Percentiles rank a stretch among this genome's conserved stretches.
Evolutionary conservation across 495 filamentous ascomycete genomes (phyloP).

Genomic region (Penicillium canariense): DNA sequence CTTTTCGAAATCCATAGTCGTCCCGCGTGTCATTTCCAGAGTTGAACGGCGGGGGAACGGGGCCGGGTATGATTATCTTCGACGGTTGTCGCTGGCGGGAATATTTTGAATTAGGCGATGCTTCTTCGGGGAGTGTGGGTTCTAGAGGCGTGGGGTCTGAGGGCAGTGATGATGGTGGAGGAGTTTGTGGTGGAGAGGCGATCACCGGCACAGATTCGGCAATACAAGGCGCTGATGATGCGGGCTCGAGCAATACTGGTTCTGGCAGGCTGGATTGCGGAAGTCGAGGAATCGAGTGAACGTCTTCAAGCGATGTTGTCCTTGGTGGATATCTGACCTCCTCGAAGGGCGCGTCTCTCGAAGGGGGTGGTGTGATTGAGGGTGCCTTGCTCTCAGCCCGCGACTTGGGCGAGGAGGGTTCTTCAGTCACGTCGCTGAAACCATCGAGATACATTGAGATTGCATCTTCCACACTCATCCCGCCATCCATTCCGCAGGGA

Average conservation of each 20-base stretch:
- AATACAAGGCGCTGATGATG: constrained; percentile 1
- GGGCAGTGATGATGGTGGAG: constrained; percentile 2
- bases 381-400: constrained; percentile 31
- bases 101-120: constrained; percentile 1
- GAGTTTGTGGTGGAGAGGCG: constrained; percentile 7
- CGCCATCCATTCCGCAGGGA: constrained; percentile 61
- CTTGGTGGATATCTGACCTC: constrained; percentile 19
- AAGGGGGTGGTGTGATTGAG: constrained; percentile 31
- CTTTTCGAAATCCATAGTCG: constrained; percentile 88
- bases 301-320: constrained; percentile 22
- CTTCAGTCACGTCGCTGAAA: constrained; percentile 60
- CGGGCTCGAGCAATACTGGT: neutral
- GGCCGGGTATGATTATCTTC: constrained; percentile 44
- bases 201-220: constrained; percentile 8
- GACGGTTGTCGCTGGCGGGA: constrained; percentile 31
- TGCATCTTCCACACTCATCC: constrained; percentile 85
- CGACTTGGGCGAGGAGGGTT: constrained; percentile 36
- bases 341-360: constrained; percentile 29
- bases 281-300: constrained; percentile 29
- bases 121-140: constrained; percentile 3
- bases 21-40: constrained; percentile 55
- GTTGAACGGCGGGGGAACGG: constrained; percentile 36
- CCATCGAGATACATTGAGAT: constrained; percentile 91
- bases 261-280: constrained; percentile 8
- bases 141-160: constrained; percentile 1